Evolutionary conservation across 1,284 basidiomycete species (phyloP).

Genomic region (Ustilago shanxiensis): DNA sequence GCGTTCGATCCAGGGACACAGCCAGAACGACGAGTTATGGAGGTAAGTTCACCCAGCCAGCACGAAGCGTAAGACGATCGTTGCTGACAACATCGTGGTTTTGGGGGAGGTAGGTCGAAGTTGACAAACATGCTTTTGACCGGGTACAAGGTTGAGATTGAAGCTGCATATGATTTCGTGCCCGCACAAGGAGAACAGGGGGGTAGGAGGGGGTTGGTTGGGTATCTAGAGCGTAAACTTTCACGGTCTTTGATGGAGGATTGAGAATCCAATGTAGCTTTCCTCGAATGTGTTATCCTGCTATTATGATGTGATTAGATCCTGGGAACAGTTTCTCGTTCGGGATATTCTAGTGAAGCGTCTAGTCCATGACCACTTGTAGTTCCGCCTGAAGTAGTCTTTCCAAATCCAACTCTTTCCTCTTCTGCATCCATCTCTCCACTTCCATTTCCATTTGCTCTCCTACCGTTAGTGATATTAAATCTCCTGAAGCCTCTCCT

Average conservation of each 20-base stretch:
- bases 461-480: constrained; percentile 1
- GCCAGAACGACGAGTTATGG: background rate
- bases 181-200: background rate
- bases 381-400: background rate
- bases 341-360: constrained; percentile 34
- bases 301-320: constrained; percentile 6
- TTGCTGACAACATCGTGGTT: background rate
- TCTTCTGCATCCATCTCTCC: background rate
- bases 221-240: constrained; percentile 32
- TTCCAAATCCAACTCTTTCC: constrained; percentile 8
- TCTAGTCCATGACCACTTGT: constrained; percentile 3
- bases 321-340: constrained; percentile 35
- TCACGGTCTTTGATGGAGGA: background rate
- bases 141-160: constrained; percentile 59
- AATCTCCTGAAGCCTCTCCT: constrained; percentile 15
- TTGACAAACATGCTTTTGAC: constrained; percentile 43
- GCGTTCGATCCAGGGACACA: background rate
- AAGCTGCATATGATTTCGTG: constrained; percentile 39
- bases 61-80: too few species aligned
- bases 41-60: too few species aligned
- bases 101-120: constrained; percentile 14
- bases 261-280: background rate
- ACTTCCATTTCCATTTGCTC: background rate
- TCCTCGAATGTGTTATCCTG: background rate
- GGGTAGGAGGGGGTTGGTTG: constrained; percentile 5